Base-by-base conservation (phyloP, 805 yeast genomes). In the Naumovozyma dairenensis region DNA sequence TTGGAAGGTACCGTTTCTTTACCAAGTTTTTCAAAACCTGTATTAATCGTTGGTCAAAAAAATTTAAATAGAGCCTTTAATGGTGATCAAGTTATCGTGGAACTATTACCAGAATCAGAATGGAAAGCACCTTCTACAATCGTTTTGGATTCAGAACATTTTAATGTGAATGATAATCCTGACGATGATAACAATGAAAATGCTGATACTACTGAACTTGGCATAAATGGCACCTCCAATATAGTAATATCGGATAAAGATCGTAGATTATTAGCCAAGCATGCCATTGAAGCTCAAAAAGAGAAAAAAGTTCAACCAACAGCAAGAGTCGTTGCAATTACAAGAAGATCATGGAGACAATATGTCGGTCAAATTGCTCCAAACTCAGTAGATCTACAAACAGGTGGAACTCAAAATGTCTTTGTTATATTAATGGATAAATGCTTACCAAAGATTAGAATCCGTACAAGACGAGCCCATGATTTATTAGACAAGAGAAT, bases 301-400 rank as follows among this genome's bases (percentile, higher is more conserved):
- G 55, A 60, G 8, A 59, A 56, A 29, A 71, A 71, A 42, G 56
- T 79, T 16, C 86, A 81, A 51, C 98, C 97, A n/a, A 89, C 98
- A 0, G 97, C 94, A 2, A 74, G 75, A 45, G 81, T 92, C 22
- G 96, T 92, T 9, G 93, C 94, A 19, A 71, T 92, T 17, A 65
- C 77, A 27, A 80, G 84, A 60, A 72, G 99, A 59, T 83, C 89
- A 40, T 92, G 98, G 98, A 73, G 98, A 56, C 77, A 78, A 44
- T 92, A 87, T 52, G 98, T 92, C 25, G 98, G 98, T 10, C 96
- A 87, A 57, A 69, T 92, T 41, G 79, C 89, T 2, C 80, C 85
- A 28, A 69, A 77, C 24, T 78, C 94, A 2, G 80, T 81, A 1
- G 74, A 72, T 33, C 69, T 67, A 31, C 64, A 66, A 32, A 53